Base-by-base conservation (phyloP, 2,329 filamentous ascomycete genomes). In the Clonostachys byssicola region DNA sequence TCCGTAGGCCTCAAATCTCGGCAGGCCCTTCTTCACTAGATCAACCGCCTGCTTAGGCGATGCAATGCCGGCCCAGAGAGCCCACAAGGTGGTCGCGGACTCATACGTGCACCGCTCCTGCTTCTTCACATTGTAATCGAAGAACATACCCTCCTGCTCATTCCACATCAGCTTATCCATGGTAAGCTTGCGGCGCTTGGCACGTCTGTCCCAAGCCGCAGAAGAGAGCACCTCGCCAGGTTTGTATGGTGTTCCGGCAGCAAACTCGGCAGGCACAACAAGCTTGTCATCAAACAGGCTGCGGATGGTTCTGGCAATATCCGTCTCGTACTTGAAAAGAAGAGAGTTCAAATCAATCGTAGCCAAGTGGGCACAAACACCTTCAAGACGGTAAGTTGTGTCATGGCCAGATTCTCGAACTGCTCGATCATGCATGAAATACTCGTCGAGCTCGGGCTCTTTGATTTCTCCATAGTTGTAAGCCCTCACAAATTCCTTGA, bases 91-190 rank as follows among this genome's bases (percentile, higher is more conserved):
- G 4, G 94, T 99, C 47, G 87, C 90, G 53, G 83, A 88, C 71
- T 97, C 94, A 64, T 97, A 97, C 13, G 77, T 81, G 55, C 84
- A 90, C 59, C 88, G 89, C 67, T 90, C 69, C 62, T 91, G 83
- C 66, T 86, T 89, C 52, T 79, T 84, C 1, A 90, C 95, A 70
- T 99, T 80, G 67, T 97, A 99, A 69, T 99, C 94, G 62, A 97
- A 97, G 75, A 90, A 99, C 89, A 97, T 95, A 49, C 92, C 92
- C 63, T 88, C 84, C 55, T 89, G 77, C 55, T 92, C 87, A 62
- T 95, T 88, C 94, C 94, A 99, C 64, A 95, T 83, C 60, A 94
- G 90, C 70, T 91, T 94, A 68, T 97, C 89, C 58, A 97, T 94
- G 9, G 83, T 83, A 56, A 85, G 75, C 74, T 94, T 92, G 59